These are phyloP conservation scores for Alternaria arbusti DNA, from an alignment of 2,329 filamentous ascomycete genomes.

Conservation along the genomic window DNA sequence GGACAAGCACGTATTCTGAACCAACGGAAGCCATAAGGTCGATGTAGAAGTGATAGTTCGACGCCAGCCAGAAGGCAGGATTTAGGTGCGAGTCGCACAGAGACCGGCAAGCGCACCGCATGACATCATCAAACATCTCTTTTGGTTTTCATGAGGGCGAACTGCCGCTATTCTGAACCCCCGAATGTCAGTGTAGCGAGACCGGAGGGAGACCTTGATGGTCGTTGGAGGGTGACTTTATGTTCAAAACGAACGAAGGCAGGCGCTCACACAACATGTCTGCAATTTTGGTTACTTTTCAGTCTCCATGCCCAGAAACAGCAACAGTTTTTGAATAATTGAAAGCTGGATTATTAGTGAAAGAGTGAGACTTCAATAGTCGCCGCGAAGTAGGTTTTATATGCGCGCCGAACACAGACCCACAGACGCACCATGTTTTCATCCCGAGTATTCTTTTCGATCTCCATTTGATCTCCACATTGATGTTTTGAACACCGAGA, in stretches of 20 bases:
- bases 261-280: neutral
- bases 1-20: neutral
- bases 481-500: too few relatives aligned
- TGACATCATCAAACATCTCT: neutral
- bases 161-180: neutral
- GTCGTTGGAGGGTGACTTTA: neutral
- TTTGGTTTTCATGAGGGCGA: neutral
- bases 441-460: too few relatives aligned
- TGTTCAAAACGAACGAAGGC: neutral
- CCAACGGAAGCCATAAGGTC: neutral
- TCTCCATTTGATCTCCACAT: too few relatives aligned
- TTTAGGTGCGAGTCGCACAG: neutral
- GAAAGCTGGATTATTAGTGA: neutral
- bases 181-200: too few relatives aligned
- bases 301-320: too few relatives aligned
- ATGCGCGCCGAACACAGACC: too few relatives aligned
- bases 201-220: neutral
- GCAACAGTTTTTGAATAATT: too few relatives aligned
- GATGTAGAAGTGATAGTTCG: neutral
- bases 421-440: too few relatives aligned
- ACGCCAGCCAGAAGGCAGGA: neutral
- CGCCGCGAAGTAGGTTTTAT: too few relatives aligned
- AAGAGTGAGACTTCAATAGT: neutral
- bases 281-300: too few relatives aligned
- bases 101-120: neutral